Conservation (phyloP, 2,329 filamentous ascomycete genomes). For the Venturia carpophila region DNA sequence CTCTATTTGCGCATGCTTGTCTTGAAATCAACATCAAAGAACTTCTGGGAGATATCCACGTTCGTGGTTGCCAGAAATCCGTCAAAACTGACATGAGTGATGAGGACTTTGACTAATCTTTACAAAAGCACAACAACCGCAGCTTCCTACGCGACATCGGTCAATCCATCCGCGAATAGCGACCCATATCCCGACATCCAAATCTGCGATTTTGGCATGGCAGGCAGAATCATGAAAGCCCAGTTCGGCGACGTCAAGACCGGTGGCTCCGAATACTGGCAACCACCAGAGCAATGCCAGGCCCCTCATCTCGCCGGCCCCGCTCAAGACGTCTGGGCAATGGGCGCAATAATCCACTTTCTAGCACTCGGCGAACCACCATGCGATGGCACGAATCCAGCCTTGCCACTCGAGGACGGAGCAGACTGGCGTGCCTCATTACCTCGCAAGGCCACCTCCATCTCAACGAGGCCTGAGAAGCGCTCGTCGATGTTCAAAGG, state of each 20-base stretch:
- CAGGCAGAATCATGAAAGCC: neutral
- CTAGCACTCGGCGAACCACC: slow-evolving; percentile 16
- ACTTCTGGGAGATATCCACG: neutral
- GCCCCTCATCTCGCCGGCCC: slow-evolving; percentile 1
- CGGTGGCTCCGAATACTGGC: slow-evolving; percentile 15
- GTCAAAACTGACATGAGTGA: neutral
- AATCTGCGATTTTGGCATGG: slow-evolving; percentile 15
- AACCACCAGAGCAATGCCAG: slow-evolving; percentile 16
- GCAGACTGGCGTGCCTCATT: neutral
- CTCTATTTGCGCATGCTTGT: too few relatives aligned
- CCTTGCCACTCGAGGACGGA: neutral
- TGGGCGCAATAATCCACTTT: slow-evolving; percentile 19
- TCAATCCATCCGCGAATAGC: neutral
- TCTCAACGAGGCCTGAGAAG: neutral
- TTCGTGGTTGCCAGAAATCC: neutral
- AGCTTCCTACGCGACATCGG: neutral
- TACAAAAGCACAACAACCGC: neutral
- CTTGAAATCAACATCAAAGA: neutral
- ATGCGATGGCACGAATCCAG: neutral
- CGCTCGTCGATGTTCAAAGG: neutral
- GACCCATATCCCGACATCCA: slow-evolving; percentile 4
- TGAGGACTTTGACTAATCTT: neutral
- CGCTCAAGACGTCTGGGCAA: slow-evolving; percentile 18
- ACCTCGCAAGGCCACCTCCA: neutral
- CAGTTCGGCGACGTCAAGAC: neutral